phyloP scores from a whole-genome alignment of 2,329 filamentous ascomycete species.

The Pyrenochaeta sp. region DNA sequence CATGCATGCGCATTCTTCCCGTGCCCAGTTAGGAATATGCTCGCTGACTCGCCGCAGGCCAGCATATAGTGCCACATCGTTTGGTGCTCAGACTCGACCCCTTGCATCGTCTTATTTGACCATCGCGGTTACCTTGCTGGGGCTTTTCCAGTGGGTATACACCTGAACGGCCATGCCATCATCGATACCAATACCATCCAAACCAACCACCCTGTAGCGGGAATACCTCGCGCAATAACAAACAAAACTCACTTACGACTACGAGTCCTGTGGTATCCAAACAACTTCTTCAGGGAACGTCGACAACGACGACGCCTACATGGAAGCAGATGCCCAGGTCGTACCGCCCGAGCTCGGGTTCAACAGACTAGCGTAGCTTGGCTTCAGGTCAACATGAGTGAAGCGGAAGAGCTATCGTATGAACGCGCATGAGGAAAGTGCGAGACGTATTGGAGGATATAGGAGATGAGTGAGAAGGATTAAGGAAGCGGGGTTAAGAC shows the following conservation, averaged over 20 bases:
- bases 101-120: constrained; percentile 13
- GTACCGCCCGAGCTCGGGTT: background rate
- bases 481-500: background rate
- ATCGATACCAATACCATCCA: background rate
- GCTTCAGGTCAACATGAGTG: background rate
- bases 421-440: background rate
- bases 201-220: background rate
- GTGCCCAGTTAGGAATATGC: constrained; percentile 4
- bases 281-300: background rate
- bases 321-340: background rate
- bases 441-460: background rate
- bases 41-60: constrained; percentile 19
- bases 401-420: background rate
- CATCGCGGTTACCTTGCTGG: constrained; percentile 8
- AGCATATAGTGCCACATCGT: constrained; percentile 2
- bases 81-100: constrained; percentile 7
- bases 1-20: background rate
- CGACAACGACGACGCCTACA: background rate
- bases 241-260: background rate
- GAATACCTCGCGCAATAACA: background rate
- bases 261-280: background rate
- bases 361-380: background rate
- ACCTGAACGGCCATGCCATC: constrained; percentile 11
- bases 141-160: constrained; percentile 20
- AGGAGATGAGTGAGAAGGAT: background rate